Base-by-base conservation (phyloP, 2,329 filamentous ascomycete genomes). In the Aspergillus flavus region DNA sequence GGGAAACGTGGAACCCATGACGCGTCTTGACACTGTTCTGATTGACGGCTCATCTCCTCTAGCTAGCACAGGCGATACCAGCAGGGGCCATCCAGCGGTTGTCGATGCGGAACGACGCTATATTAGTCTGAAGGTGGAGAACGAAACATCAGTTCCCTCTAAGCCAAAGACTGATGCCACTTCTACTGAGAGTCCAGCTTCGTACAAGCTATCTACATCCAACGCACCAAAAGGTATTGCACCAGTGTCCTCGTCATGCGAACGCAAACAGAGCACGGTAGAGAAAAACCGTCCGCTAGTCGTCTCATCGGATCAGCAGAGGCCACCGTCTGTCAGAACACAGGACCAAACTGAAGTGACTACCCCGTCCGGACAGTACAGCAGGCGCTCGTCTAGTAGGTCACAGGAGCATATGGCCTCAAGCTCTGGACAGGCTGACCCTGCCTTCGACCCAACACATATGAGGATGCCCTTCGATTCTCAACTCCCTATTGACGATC, bases 41-140 rank as follows among this genome's bases (percentile, higher is more conserved):
- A 61, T 67, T n/a, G 62, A 62, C 39, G 63, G 68, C 30, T 68
- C 66, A 2, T 69, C 68, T 12, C 66, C 67, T 23, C 43, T 57
- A n/a, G 62, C 64, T 14, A 64, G 61, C n/a, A 61, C 65, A 30
- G 69, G 66, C 12, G 64, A 67, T 45, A 61, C 34, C 3, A 68
- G 67, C 26, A 64, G 45, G 36, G 64, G 65, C 30, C 65, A 64
- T 21, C 52, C 61, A 3, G 64, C 66, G 34, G 6, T 69, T 28
- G 43, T 69, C 54, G 59, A 55, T 7, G 57, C 53, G 11, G 50
- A 65, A 26, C 21, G 59, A 19, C 59, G 69, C 12, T 55, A 61
- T 5, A 45, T 36, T 14, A 69, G 66, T 41, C 54, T 68, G 55
- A 61, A 61, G 48, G 64, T 61, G 9, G 63, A 64, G n/a, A 57